These are phyloP conservation scores for Mucor sp. DNA, from an alignment of 371 early-diverging fungal species.

Conservation along the genomic window DNA sequence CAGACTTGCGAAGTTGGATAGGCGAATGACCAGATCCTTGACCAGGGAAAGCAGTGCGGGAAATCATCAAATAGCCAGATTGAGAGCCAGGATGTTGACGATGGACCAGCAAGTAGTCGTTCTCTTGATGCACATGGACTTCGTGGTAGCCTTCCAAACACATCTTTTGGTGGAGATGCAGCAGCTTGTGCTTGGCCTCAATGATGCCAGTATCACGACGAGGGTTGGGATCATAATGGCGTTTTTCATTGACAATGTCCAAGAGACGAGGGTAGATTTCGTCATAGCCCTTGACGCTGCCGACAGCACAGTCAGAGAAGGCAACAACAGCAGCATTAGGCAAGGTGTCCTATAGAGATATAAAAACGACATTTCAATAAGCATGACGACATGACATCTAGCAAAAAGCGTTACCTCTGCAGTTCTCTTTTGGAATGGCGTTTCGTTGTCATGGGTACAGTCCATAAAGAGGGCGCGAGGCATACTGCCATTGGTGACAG, in stretches of 20 bases:
- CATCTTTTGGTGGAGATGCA: constrained; percentile 79
- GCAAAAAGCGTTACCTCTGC: constrained; percentile 35
- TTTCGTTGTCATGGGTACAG: constrained; percentile 98
- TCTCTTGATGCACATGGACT: constrained; percentile 94
- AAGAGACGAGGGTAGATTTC: constrained; percentile 85
- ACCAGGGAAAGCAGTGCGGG: constrained; percentile 80
- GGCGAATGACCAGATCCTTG: constrained; percentile 52
- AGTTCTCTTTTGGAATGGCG: constrained; percentile 88
- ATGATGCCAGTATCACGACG: constrained; percentile 62
- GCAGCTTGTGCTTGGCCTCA: constrained; percentile 73
- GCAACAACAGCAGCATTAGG: constrained; percentile 91
- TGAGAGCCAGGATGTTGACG: constrained; percentile 90
- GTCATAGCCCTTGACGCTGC: constrained; percentile 96
- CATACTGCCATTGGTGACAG: constrained; percentile 40
- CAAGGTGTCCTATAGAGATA: constrained; percentile 66
- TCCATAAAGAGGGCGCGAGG: constrained; percentile 98
- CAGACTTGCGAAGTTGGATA: constrained; percentile 65
- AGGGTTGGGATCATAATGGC: constrained; percentile 68
- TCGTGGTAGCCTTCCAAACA: constrained; percentile 84
- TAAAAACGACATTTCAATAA: neutral
- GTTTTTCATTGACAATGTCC: constrained; percentile 86
- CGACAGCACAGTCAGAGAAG: constrained; percentile 89
- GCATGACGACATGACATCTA: neutral
- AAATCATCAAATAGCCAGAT: constrained; percentile 89
- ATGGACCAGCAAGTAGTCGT: constrained; percentile 89